Conservation (phyloP, 2,329 filamentous ascomycete species). For the Pestalotiopsis sp. region DNA sequence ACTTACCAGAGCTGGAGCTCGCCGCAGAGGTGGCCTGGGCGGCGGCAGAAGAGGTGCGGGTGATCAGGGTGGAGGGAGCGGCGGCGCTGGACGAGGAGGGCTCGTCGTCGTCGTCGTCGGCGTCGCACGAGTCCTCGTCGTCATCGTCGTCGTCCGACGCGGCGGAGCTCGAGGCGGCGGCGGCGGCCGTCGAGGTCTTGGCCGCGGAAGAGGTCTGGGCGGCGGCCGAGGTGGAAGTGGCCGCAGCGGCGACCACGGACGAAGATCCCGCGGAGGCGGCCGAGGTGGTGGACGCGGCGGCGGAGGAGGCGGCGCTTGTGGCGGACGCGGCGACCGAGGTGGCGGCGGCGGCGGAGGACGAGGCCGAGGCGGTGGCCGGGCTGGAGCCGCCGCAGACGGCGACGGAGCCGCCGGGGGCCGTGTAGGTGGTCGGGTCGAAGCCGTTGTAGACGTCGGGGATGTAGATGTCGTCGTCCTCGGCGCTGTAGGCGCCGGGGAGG, state of each 20-base stretch:
- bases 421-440: constrained; percentile 33
- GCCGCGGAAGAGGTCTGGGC: neutral
- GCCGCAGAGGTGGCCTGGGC: neutral
- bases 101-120: neutral
- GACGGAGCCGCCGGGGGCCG: constrained; percentile 27
- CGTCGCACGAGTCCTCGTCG: neutral
- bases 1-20: neutral
- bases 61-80: neutral
- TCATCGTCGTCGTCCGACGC: neutral
- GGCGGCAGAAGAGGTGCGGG: neutral
- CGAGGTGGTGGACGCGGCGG: neutral
- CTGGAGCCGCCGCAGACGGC: constrained; percentile 18
- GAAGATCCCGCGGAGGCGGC: neutral
- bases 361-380: neutral
- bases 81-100: neutral
- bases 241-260: neutral
- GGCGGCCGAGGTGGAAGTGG: neutral
- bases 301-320: neutral
- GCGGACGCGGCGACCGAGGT: constrained; percentile 8
- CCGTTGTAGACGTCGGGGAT: constrained; percentile 34
- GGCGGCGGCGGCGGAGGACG: neutral
- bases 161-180: neutral
- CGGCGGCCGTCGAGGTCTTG: neutral
- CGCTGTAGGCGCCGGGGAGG: constrained; percentile 33
- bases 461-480: constrained; percentile 30